Evolutionary conservation across 257 asterid species (phyloP), one percentile per base, ranked within the genome.

Genomic region (Rehmannia glutinosa): DNA sequence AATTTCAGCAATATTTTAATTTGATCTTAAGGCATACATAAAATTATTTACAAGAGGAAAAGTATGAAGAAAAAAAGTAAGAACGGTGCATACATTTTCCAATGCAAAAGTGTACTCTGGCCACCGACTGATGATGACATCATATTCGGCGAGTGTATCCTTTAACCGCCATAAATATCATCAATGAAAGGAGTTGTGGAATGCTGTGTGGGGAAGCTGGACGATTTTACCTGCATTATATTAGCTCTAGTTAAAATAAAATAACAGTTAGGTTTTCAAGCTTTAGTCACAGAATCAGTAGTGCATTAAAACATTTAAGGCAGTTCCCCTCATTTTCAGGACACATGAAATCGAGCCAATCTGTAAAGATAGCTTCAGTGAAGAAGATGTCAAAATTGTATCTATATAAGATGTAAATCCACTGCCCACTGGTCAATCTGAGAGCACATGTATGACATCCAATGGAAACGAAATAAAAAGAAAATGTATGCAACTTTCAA

Each of bases 121-220:
- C 99, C 99, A 93, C 19, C 96, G 89, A 58, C 88, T 77, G 66
- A 93, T 84, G 42, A 93, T 83, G 73, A 84, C 91, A 62, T 93
- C 95, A 46, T 88, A 93, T 47, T 88, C 96, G 2, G 73, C 52
- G 20, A 93, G 83, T 1, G 96, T 85, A 80, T 90, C 97, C 83
- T 81, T 88, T 62, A 93, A 57, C 59, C 78, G 86, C 50, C 78
- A 54, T 93, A 93, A 53, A 93, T 85, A 57, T 83, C 96, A 64
- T 88, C 95, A 33, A 84, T 78, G 80, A 91, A 94, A 69, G 97
- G 84, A 59, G 94, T 81, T 11, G 95, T 84, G n/a, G 90, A 73
- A 24, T 73, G 77, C 35, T 55, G 80, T 2, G 72, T 64, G 16
- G 81, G 75, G 71, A 73, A 71, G 85, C 81, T 45, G 28, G 94